Conservation (phyloP, 2,329 filamentous ascomycete genomes). For the Claviceps sorghi region DNA sequence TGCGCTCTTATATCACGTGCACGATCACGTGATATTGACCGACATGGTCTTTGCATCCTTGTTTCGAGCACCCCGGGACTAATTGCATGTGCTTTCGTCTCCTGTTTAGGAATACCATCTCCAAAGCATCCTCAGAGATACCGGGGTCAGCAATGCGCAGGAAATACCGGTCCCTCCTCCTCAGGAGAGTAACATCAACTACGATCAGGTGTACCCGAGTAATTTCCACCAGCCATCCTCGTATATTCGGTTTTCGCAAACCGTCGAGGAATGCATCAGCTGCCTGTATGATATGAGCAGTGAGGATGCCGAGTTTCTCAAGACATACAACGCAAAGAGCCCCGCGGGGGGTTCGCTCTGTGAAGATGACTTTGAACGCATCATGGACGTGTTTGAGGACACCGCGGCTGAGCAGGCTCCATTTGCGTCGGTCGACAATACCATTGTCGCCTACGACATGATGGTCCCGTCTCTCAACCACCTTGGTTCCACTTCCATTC, state of each 20-base stretch:
- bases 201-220: constrained; percentile 75
- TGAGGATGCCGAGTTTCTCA: constrained; percentile 77
- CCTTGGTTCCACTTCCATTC: constrained; percentile 32
- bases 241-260: constrained; percentile 96
- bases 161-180: constrained; percentile 53
- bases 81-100: not conserved
- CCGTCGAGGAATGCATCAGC: constrained; percentile 87
- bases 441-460: constrained; percentile 61
- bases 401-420: constrained; percentile 72
- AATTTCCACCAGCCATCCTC: constrained; percentile 72
- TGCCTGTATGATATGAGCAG: constrained; percentile 88
- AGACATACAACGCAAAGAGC: constrained; percentile 66
- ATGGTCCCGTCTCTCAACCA: constrained; percentile 55
- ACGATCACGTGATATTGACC: constrained; percentile 26
- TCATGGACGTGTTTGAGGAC: constrained; percentile 91
- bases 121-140: constrained; percentile 57
- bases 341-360: constrained; percentile 51
- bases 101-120: constrained; percentile 81
- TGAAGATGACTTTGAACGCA: constrained; percentile 83
- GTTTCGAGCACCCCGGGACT: not conserved
- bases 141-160: constrained; percentile 40
- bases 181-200: constrained; percentile 54
- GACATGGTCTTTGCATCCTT: not conserved
- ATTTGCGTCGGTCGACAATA: constrained; percentile 79
- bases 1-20: constrained; percentile 33